These are phyloP conservation scores for Metschnikowia noctiluminum DNA, from an alignment of 805 yeast species.

Conservation along the genomic window DNA sequence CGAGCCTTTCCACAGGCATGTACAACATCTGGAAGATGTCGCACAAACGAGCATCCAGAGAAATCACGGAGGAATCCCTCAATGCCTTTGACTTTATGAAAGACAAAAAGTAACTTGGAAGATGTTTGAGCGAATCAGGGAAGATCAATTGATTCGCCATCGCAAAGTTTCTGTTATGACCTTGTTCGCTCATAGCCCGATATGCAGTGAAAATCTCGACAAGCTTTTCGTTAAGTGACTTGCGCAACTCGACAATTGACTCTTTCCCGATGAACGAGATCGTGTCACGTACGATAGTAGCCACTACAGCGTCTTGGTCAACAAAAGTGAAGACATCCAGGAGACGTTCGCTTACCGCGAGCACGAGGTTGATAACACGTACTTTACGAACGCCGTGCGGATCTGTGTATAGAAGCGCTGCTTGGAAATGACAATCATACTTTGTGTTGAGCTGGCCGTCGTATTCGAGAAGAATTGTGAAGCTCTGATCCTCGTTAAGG, in stretches of 20 bases:
- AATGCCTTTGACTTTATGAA: slow-evolving; percentile 68
- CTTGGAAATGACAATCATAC: slow-evolving; percentile 85
- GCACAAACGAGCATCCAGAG: slow-evolving; percentile 64
- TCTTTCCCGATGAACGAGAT: slow-evolving; percentile 41
- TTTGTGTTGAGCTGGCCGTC: slow-evolving; percentile 71
- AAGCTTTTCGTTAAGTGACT: slow-evolving; percentile 36
- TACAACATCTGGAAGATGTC: slow-evolving; percentile 49
- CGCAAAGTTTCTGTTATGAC: slow-evolving; percentile 34
- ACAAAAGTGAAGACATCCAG: slow-evolving; percentile 74
- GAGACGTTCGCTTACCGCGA: slow-evolving; percentile 73
- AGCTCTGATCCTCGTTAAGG: slow-evolving; percentile 56
- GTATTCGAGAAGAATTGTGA: slow-evolving; percentile 69
- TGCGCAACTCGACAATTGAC: slow-evolving; percentile 35
- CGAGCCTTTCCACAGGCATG: slow-evolving; percentile 53
- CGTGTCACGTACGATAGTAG: slow-evolving; percentile 40
- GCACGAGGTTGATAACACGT: slow-evolving; percentile 79
- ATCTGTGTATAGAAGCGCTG: slow-evolving; percentile 83
- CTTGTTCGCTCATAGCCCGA: slow-evolving; percentile 46
- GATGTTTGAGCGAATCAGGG: slow-evolving; percentile 74
- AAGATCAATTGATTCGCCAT: slow-evolving; percentile 62
- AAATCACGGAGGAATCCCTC: slow-evolving; percentile 43
- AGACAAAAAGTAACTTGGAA: slow-evolving; percentile 65
- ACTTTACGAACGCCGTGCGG: slow-evolving; percentile 73
- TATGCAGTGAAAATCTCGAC: slow-evolving; percentile 48
- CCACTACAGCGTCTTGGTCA: slow-evolving; percentile 54